Base-by-base conservation (phyloP, 2,329 filamentous ascomycete species). In the Elsinoe fawcettii region DNA sequence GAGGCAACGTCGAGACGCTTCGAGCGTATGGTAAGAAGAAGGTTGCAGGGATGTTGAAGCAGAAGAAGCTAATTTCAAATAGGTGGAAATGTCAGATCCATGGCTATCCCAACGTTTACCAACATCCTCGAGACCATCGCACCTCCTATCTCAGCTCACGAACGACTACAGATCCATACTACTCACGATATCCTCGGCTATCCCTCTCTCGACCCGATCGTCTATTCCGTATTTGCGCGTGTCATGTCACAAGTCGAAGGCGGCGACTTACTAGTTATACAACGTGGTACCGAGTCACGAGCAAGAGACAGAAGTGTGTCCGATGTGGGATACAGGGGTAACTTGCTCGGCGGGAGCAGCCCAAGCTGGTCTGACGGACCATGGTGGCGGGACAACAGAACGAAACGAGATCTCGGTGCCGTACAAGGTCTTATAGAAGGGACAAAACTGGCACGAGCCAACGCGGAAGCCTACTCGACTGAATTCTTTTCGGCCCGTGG, bases 171-270 rank as follows among this genome's bases (percentile, higher is more conserved):
- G 66, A 97, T 99, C 66, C 93, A 99, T 75, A 95, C 93, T 62
- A 96, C 92, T 7, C 93, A 99, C 76, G 93, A 97, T 71, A 82
- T 99, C 43, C 85, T 90, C 64, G 90, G 90, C 64, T 99, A 99
- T 70, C 93, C 93, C 2, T 92, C 90, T 16, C 83, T 99, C 64
- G 92, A 97, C 69, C 90, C 92, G 16, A 81, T 96, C 56, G 89
- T 97, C 65, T 90, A 97, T 73, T 81, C 82, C 58, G 90, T 93
- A 62, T 99, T 99, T 75, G 87, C 87, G 57, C 86, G 90, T 55
- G 91, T 99, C 66, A 99, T 99, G 93, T 83, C 90, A n/a, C 93
- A 99, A 74, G 93, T 99, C 46, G 93, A 99, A 74, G 93, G 93
- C 62, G 93, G 93, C 57, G 93, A 97, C 66, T 79, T 99, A 16